Base-by-base conservation (phyloP, 306 rosid genomes). In the Rubus idaeus region DNA sequence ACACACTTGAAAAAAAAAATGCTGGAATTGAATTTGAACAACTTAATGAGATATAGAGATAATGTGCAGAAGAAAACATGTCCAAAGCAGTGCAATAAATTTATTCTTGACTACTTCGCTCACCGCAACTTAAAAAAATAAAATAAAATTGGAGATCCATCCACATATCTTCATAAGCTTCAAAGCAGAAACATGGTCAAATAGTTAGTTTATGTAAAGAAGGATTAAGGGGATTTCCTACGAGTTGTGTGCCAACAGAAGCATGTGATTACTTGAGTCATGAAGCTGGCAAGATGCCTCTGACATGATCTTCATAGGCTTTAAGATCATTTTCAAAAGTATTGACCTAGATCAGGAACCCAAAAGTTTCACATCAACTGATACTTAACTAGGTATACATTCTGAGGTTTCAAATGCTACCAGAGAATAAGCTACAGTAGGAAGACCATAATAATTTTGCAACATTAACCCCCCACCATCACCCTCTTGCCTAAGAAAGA, bases 391-490 rank as follows among this genome's bases (percentile, higher is more conserved):
- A n/a, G 55, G 68, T 23, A 51, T n/a, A 40, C 68, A 51, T 42
- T 18, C 69, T 47, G 53, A 71, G 4, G 72, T 75, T 77, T 35
- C 68, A 70, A 17, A 35, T 58, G 52, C 20, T 26, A 74, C 71
- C 44, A 26, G 69, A 63, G 69, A 74, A 45, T 10, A 3, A 61
- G 12, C 60, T 46, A 58, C 69, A 61, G 60, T 26, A 21, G 35
- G 9, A 35, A 63, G 56, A 39, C 13, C 50, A 79, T 8, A 51
- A 58, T 26, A 63, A 63, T 16, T 61, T 23, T 55, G 75, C 35
- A 57, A 17, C 11, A 42, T 45, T 21, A 18, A 70, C 70, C 37
- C 64, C 1, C 10, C 46, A 23, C 75, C 21, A 6, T 7, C 6
- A 8, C 26, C 70, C 70, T 65, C 70, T 65, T 65, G 11, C 23